Conservation (phyloP, 2,329 filamentous ascomycete species). For the Colletotrichum costaricense region DNA sequence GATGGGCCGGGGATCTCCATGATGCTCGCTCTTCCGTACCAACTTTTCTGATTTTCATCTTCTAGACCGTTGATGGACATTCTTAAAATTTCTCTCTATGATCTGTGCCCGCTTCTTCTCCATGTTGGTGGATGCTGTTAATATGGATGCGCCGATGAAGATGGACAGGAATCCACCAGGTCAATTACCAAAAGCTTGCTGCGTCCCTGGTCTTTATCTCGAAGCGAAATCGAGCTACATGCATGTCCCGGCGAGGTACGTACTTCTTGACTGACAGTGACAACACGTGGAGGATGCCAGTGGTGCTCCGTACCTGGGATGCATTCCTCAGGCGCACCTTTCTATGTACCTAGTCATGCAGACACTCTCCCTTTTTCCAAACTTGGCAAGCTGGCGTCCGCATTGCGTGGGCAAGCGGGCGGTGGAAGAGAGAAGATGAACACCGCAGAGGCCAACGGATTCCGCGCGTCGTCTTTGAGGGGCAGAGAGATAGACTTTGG, state of each 20-base stretch:
- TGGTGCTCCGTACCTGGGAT: neutral
- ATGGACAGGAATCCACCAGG: neutral
- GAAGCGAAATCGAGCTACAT: conserved; percentile 6
- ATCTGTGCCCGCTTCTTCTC: neutral
- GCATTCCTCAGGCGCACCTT: neutral
- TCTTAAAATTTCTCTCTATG: neutral
- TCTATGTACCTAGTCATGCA: neutral
- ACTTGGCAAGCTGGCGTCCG: conserved; percentile 23
- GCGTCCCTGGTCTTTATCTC: neutral
- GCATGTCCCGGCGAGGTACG: neutral
- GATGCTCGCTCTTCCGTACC: neutral
- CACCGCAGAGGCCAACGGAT: conserved; percentile 12
- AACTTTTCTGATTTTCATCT: conserved; percentile 6
- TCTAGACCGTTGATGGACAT: neutral
- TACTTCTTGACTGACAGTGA: neutral
- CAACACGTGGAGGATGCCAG: neutral
- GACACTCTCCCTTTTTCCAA: neutral
- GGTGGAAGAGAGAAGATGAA: neutral
- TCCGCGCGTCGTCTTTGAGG: neutral
- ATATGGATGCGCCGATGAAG: conserved; percentile 1
- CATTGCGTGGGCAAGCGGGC: neutral
- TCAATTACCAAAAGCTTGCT: conserved; percentile 26
- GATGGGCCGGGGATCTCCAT: conserved; percentile 29
- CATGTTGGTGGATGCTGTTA: neutral
- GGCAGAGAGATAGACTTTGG: neutral